These are phyloP conservation scores for Camellia lanceoleosa DNA, from an alignment of 148 eudicot genomes.

Conservation along the genomic window DNA sequence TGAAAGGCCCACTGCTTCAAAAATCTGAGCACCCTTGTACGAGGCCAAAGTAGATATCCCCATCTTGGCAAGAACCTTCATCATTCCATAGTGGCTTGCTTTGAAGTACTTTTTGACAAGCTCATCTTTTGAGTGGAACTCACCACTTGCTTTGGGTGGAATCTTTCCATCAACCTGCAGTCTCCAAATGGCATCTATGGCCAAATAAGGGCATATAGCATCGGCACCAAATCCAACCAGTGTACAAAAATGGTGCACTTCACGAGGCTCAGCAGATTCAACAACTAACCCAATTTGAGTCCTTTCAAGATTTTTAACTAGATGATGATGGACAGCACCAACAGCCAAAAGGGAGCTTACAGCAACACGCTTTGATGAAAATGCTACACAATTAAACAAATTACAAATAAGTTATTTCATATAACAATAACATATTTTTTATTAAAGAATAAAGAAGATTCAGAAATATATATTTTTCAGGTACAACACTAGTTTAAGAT, in stretches of 20 bases:
- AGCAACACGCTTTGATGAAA: conserved; percentile 78
- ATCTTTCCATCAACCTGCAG: conserved; percentile 95
- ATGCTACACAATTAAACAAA: conserved; percentile 41
- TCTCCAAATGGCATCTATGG: conserved; percentile 91
- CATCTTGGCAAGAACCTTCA: conserved; percentile 99
- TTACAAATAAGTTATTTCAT: neutral
- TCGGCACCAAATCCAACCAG: conserved; percentile 97
- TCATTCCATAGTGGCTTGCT: conserved; percentile 95
- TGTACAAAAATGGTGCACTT: conserved; percentile 99
- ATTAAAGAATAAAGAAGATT: neutral
- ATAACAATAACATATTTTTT: neutral
- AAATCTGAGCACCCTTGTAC: conserved; percentile 97
- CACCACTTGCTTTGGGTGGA: conserved; percentile 86
- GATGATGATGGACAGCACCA: conserved; percentile 97
- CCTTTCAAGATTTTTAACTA: conserved; percentile 82
- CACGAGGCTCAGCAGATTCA: conserved; percentile 99
- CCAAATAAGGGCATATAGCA: conserved; percentile 94
- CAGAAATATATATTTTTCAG: neutral
- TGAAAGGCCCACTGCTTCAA: conserved; percentile 98
- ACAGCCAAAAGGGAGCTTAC: conserved; percentile 94
- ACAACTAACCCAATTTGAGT: conserved; percentile 81
- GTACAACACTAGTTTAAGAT: neutral
- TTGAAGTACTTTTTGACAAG: conserved; percentile 77
- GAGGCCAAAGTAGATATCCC: conserved; percentile 98
- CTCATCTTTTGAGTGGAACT: conserved; percentile 79